Evolutionary conservation across 768 basidiomycete genomes (phyloP).

Genomic region (Galerina sulciceps): DNA sequence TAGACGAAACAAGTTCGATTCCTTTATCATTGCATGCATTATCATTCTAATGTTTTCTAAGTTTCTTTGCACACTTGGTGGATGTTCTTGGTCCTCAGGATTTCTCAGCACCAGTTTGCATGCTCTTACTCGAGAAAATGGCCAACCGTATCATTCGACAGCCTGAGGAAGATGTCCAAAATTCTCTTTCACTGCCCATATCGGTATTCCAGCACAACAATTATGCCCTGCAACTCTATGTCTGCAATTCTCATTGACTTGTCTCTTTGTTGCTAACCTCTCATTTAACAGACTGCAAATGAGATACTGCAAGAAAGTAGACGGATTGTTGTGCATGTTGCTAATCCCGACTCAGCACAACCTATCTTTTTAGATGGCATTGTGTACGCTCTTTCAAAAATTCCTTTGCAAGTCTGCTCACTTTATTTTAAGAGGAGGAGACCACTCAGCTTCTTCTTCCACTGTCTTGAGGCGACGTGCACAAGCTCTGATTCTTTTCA

Average conservation of each 20-base stretch:
- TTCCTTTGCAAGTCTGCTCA: background rate
- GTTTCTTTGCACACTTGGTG: slow-evolving; percentile 89
- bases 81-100: slow-evolving; percentile 79
- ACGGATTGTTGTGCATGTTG: slow-evolving; percentile 53
- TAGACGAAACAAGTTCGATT: slow-evolving; percentile 79
- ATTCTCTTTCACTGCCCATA: slow-evolving; percentile 67
- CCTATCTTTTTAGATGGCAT: slow-evolving; percentile 60
- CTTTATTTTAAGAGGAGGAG: slow-evolving; percentile 55
- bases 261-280: background rate
- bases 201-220: slow-evolving; percentile 63
- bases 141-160: slow-evolving; percentile 73
- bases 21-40: background rate
- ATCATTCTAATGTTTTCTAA: slow-evolving; percentile 30
- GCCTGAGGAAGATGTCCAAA: slow-evolving; percentile 58
- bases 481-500: slow-evolving; percentile 69
- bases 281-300: slow-evolving; percentile 51
- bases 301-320: slow-evolving; percentile 71
- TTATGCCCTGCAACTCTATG: slow-evolving; percentile 52
- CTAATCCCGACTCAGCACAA: slow-evolving; percentile 37
- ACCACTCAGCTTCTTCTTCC: slow-evolving; percentile 49
- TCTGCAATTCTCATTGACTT: slow-evolving; percentile 30
- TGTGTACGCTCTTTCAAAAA: slow-evolving; percentile 42
- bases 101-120: slow-evolving; percentile 81
- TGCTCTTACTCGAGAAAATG: slow-evolving; percentile 84
- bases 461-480: slow-evolving; percentile 60